A percentile compares a stretch with the other conserved stretches of the same genome.
Conservation (phyloP, 2,329 filamentous ascomycete genomes). For the Bipolaris cookei region DNA sequence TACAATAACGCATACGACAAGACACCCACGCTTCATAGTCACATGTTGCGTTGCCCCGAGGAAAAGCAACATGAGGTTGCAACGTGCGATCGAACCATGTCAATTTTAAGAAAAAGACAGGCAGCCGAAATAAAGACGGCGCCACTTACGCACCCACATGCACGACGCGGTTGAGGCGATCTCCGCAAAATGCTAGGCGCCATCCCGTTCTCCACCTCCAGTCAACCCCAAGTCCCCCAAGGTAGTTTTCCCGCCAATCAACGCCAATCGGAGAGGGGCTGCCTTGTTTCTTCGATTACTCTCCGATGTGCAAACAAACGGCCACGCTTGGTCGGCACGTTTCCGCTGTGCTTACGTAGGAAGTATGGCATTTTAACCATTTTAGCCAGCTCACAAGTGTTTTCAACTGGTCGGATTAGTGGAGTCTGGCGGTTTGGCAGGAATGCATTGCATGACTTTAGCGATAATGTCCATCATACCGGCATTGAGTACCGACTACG, state of each 20-base stretch:
- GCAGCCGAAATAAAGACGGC: constrained; percentile 7
- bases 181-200: constrained; percentile 16
- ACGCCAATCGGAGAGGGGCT: background rate
- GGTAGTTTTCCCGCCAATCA: constrained; percentile 22
- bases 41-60: constrained; percentile 7
- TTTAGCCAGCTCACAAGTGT: constrained; percentile 11
- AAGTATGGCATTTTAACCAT: constrained; percentile 11
- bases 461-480: background rate
- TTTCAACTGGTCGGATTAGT: constrained; percentile 5
- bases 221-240: constrained; percentile 12
- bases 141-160: constrained; percentile 19
- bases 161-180: constrained; percentile 20
- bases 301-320: constrained; percentile 11
- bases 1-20: constrained; percentile 5
- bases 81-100: constrained; percentile 37
- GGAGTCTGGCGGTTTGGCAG: constrained; percentile 17
- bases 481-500: background rate
- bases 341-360: constrained; percentile 7
- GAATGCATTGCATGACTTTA: constrained; percentile 2
- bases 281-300: constrained; percentile 2
- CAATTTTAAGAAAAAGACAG: constrained; percentile 1
- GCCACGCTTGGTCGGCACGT: constrained; percentile 4
- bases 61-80: background rate
- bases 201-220: constrained; percentile 10
- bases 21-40: background rate